Evolutionary conservation across 2,329 filamentous ascomycete genomes (phyloP).

Genomic region (Alternaria alternata): DNA sequence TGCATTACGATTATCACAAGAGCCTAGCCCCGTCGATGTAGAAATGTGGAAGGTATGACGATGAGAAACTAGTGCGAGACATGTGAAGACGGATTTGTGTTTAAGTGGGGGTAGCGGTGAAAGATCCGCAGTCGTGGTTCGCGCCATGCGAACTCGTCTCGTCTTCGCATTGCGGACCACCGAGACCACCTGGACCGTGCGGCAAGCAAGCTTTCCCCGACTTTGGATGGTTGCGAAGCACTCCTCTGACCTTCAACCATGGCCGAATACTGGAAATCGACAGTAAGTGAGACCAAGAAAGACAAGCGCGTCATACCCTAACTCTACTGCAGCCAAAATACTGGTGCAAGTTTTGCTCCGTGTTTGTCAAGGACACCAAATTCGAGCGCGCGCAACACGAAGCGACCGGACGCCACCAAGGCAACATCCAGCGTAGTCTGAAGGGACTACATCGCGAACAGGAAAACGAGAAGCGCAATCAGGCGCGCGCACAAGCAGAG

Average conservation of each 20-base stretch:
- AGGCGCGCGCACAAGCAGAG: slow-evolving; percentile 82
- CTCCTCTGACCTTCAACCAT: slow-evolving; percentile 58
- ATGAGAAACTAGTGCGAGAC: not conserved
- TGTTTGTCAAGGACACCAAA: slow-evolving; percentile 89
- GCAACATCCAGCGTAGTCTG: slow-evolving; percentile 85
- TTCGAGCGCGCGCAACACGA: slow-evolving; percentile 92
- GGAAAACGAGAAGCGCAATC: slow-evolving; percentile 81
- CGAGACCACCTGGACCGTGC: slow-evolving; percentile 11
- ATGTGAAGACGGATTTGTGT: not conserved
- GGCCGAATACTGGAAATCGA: slow-evolving; percentile 99
- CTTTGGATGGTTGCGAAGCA: slow-evolving; percentile 2
- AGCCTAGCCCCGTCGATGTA: not conserved
- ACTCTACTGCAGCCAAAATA: slow-evolving; percentile 71
- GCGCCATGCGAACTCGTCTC: not conserved
- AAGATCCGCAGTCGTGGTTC: not conserved
- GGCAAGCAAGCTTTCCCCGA: not conserved
- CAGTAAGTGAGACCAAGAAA: slow-evolving; percentile 56
- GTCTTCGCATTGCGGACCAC: slow-evolving; percentile 8
- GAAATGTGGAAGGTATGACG: not conserved
- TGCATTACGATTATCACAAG: not conserved
- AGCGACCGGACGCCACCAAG: slow-evolving; percentile 83
- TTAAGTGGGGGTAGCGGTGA: not conserved
- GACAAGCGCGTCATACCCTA: slow-evolving; percentile 5
- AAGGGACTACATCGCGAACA: slow-evolving; percentile 86
- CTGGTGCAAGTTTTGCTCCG: slow-evolving; percentile 97